These are phyloP conservation scores for Verticillium tricorpus DNA, from an alignment of 2,329 filamentous ascomycete species.

Conservation along the genomic window DNA sequence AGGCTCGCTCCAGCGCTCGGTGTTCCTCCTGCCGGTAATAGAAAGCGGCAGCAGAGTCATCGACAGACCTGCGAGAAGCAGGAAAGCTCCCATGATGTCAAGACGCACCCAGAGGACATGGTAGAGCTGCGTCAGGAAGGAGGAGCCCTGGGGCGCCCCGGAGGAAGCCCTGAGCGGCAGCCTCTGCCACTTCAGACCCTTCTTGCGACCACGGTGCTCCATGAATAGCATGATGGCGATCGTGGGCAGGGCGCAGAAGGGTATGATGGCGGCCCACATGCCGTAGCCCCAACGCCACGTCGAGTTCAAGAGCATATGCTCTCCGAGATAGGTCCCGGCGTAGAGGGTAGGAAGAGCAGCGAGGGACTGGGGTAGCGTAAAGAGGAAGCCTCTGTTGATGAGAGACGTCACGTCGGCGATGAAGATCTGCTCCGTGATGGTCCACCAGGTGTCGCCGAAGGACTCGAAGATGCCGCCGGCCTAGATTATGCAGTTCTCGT, in stretches of 20 bases:
- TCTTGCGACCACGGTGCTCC: slow-evolving; percentile 19
- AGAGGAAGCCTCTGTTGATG: slow-evolving; percentile 37
- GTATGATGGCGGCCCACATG: slow-evolving; percentile 34
- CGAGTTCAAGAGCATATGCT: slow-evolving; percentile 15
- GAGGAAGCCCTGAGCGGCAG: neutral
- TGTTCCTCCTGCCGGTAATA: slow-evolving; percentile 28
- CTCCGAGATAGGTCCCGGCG: slow-evolving; percentile 34
- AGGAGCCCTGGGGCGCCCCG: slow-evolving; percentile 9
- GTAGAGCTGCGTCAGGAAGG: neutral
- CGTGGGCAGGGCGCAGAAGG: slow-evolving; percentile 25
- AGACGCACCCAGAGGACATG: slow-evolving; percentile 20
- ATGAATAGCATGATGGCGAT: slow-evolving; percentile 26
- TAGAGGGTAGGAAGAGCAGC: slow-evolving; percentile 38
- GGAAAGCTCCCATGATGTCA: slow-evolving; percentile 25
- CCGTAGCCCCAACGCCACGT: slow-evolving; percentile 38
- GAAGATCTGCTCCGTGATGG: slow-evolving; percentile 32
- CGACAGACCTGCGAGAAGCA: slow-evolving; percentile 27
- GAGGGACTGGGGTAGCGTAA: slow-evolving; percentile 36
- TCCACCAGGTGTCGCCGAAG: slow-evolving; percentile 38
- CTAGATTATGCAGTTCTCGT: slow-evolving; percentile 26
- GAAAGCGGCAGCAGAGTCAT: slow-evolving; percentile 30
- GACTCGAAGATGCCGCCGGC: slow-evolving; percentile 55
- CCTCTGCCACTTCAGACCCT: neutral
- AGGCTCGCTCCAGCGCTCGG: slow-evolving; percentile 22
- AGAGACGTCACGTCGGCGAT: slow-evolving; percentile 38